phyloP scores from a whole-genome alignment of 306 rosid genomes.

The Fragaria vesca region DNA sequence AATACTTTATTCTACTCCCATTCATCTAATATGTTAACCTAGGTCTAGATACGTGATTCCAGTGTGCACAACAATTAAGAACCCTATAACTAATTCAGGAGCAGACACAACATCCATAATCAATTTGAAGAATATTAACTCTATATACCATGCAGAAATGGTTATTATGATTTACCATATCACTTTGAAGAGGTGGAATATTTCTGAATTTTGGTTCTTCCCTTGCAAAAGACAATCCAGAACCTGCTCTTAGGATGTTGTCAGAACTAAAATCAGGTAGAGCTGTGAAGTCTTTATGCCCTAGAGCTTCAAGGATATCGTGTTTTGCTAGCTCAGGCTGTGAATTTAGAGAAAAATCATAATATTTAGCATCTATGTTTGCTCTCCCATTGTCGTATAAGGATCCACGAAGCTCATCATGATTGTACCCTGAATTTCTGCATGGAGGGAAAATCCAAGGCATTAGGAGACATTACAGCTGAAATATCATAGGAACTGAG shows the following conservation, averaged over 20 bases:
- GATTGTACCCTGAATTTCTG: conserved; percentile 32
- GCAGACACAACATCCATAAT: conserved; percentile 1
- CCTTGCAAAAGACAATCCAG: conserved; percentile 44
- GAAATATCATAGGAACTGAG: conserved; percentile 22
- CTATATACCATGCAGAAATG: not conserved
- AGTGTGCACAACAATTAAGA: not conserved
- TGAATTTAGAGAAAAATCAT: conserved; percentile 33
- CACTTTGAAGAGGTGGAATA: conserved; percentile 33
- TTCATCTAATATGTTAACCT: not conserved
- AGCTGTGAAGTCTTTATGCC: conserved; percentile 38
- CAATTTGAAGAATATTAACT: not conserved
- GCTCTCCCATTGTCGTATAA: conserved; percentile 26
- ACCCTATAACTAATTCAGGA: not conserved
- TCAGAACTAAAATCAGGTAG: conserved; percentile 30
- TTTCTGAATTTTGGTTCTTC: conserved; percentile 35
- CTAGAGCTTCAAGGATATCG: conserved; percentile 32
- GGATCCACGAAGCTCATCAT: conserved; percentile 37
- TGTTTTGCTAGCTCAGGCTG: conserved; percentile 37
- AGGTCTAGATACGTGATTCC: not conserved
- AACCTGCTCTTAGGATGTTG: conserved; percentile 29
- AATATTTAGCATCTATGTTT: conserved; percentile 28
- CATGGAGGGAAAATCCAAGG: conserved; percentile 7
- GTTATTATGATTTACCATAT: conserved; percentile 35
- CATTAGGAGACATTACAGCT: conserved; percentile 23
- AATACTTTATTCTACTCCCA: not conserved